These are phyloP conservation scores for Phytophthora capsici DNA, from an alignment of 352 stramenopile species.

Conservation along the genomic window DNA sequence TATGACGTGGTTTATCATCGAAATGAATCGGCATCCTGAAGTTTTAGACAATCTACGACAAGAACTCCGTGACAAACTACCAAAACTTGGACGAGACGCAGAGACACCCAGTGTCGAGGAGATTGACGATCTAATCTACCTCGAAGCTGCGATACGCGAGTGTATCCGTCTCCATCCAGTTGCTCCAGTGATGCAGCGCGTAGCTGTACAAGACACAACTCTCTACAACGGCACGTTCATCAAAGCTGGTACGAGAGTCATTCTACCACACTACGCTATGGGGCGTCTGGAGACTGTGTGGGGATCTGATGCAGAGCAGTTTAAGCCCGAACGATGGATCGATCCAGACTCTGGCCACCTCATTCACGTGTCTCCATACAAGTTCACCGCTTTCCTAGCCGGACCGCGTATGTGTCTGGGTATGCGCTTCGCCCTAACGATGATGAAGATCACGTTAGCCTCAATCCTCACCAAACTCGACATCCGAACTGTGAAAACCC, in stretches of 20 bases:
- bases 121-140: constrained; percentile 47
- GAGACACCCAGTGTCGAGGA: constrained; percentile 38
- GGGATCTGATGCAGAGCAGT: constrained; percentile 53
- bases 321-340: constrained; percentile 73
- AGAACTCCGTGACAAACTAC: constrained; percentile 54
- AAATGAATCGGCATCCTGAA: constrained; percentile 69
- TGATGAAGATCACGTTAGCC: constrained; percentile 50
- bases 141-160: constrained; percentile 56
- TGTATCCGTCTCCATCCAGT: constrained; percentile 53
- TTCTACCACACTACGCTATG: constrained; percentile 71
- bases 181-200: constrained; percentile 46
- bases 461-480: constrained; percentile 59
- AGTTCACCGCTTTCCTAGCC: constrained; percentile 54
- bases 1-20: constrained; percentile 79
- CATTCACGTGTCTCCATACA: constrained; percentile 35
- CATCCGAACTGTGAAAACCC: constrained; percentile 41
- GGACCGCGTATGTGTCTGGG: constrained; percentile 55
- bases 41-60: constrained; percentile 34
- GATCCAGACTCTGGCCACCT: constrained; percentile 35
- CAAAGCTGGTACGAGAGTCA: constrained; percentile 53
- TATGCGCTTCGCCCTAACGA: constrained; percentile 35
- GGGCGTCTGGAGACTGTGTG: constrained; percentile 49
- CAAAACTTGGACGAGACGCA: constrained; percentile 36
- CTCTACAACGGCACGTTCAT: constrained; percentile 75
- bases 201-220: constrained; percentile 53